These are phyloP conservation scores for Capronia coronata DNA, from an alignment of 2,329 filamentous ascomycete genomes.

Conservation along the genomic window DNA sequence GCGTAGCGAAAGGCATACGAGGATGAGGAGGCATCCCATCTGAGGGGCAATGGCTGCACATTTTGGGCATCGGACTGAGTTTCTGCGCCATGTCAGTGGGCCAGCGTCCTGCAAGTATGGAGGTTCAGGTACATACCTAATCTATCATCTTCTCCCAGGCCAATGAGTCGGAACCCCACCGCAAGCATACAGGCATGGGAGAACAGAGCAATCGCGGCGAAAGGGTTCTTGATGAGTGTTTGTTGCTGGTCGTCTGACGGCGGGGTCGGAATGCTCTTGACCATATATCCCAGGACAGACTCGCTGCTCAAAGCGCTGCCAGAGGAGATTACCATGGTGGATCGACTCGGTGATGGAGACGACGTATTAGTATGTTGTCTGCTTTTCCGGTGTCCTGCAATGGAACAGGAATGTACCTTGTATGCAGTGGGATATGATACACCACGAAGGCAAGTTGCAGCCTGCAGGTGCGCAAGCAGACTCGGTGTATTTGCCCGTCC, in stretches of 20 bases:
- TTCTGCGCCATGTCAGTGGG: conserved; percentile 32
- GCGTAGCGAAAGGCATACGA: conserved; percentile 83
- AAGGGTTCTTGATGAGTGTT: conserved; percentile 42
- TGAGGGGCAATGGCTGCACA: conserved; percentile 58
- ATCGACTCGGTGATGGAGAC: neutral
- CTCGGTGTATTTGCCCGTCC: too few species aligned
- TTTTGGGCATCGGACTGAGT: conserved; percentile 51
- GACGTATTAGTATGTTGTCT: neutral
- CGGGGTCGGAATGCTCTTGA: conserved; percentile 28
- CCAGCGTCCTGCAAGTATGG: conserved; percentile 19
- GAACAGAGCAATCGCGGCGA: conserved; percentile 78
- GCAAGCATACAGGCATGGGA: conserved; percentile 75
- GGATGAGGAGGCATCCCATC: conserved; percentile 71
- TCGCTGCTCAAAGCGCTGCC: conserved; percentile 22
- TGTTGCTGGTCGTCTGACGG: conserved; percentile 15
- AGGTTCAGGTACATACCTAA: conserved; percentile 49
- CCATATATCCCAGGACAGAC: conserved; percentile 28
- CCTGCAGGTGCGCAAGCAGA: too few species aligned
- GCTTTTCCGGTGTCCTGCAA: too few species aligned
- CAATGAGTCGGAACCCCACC: conserved; percentile 72
- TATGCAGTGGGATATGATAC: too few species aligned
- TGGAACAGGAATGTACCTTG: too few species aligned
- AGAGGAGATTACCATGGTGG: conserved; percentile 22
- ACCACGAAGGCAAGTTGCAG: too few species aligned
- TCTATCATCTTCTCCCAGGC: conserved; percentile 74